Percentiles rank a stretch among this genome's conserved stretches.
Evolutionary conservation across 1,284 basidiomycete genomes (phyloP).

Genomic region (Uromyces viciae-fabae): DNA sequence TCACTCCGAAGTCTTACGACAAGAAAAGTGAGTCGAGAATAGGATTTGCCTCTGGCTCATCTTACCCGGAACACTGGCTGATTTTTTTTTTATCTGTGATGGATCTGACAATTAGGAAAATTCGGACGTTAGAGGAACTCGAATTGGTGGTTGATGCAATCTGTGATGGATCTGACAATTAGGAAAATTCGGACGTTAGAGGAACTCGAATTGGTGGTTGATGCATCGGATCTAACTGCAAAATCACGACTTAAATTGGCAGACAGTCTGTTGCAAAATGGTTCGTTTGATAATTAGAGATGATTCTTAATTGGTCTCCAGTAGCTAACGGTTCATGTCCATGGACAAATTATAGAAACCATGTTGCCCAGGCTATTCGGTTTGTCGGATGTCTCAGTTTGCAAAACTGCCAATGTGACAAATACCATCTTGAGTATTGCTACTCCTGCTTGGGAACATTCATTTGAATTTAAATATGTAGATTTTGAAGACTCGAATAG

Average conservation of each 20-base stretch:
- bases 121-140: constrained; percentile 25
- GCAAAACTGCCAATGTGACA: constrained; percentile 23
- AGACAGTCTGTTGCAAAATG: constrained; percentile 2
- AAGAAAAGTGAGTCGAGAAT: constrained; percentile 33
- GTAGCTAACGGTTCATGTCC: background rate
- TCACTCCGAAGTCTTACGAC: constrained; percentile 30
- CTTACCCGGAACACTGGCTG: background rate
- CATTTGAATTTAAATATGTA: background rate
- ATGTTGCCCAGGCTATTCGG: constrained; percentile 27
- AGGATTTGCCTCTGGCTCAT: too few relatives aligned
- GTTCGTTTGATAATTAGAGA: background rate
- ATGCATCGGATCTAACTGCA: constrained; percentile 3
- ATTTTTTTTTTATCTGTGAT: background rate
- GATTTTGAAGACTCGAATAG: constrained; percentile 14
- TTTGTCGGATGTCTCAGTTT: constrained; percentile 37
- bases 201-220: constrained; percentile 38
- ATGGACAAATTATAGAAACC: constrained; percentile 6
- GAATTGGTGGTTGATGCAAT: constrained; percentile 30
- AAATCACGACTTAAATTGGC: background rate
- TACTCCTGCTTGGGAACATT: constrained; percentile 31
- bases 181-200: constrained; percentile 29
- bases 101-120: background rate
- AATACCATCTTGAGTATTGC: constrained; percentile 19
- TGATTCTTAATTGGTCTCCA: background rate
- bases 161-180: background rate